A percentile compares a stretch with the other conserved stretches of the same genome.
Conservation (phyloP, 2,329 filamentous ascomycete species). For the Colletotrichum limetticola region DNA sequence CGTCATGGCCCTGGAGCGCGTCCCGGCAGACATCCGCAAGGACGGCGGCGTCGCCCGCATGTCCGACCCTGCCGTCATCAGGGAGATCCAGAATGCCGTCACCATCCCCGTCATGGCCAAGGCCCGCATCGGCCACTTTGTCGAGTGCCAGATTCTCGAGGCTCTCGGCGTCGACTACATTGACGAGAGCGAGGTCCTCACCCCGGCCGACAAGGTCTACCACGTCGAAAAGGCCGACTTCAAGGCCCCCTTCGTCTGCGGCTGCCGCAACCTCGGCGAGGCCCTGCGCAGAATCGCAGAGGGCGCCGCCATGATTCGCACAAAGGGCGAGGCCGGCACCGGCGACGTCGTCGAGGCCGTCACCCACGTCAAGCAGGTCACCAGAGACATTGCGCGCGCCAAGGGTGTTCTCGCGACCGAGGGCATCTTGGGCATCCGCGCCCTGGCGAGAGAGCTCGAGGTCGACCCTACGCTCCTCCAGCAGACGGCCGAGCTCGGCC, state of each 20-base stretch:
- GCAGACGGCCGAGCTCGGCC: conserved; percentile 86
- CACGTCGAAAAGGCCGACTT: conserved; percentile 92
- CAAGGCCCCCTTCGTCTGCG: conserved; percentile 92
- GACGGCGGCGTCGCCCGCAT: conserved; percentile 96
- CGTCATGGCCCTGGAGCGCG: conserved; percentile 98
- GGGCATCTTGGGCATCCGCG: conserved; percentile 66
- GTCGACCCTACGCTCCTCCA: conserved; percentile 82
- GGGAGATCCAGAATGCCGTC: conserved; percentile 92
- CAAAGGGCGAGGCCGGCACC: conserved; percentile 97
- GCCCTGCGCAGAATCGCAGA: conserved; percentile 90
- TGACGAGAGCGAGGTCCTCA: conserved; percentile 97
- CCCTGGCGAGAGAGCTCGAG: conserved; percentile 83
- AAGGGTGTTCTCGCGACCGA: conserved; percentile 75
- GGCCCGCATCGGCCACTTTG: conserved; percentile 96
- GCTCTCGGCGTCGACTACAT: conserved; percentile 96
- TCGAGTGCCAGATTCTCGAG: conserved; percentile 98
- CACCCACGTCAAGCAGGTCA: conserved; percentile 93
- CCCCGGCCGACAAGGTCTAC: conserved; percentile 88
- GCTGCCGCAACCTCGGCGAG: conserved; percentile 93
- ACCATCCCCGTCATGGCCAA: conserved; percentile 99
- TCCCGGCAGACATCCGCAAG: conserved; percentile 93
- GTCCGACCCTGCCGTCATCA: conserved; percentile 95
- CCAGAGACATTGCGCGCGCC: conserved; percentile 81
- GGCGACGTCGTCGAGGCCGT: conserved; percentile 98
- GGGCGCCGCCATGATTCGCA: conserved; percentile 98